Percentiles rank a stretch among this genome's conserved stretches.
phyloP scores from a whole-genome alignment of 176 grass and related monocot genomes.

The Oryza longistaminata region DNA sequence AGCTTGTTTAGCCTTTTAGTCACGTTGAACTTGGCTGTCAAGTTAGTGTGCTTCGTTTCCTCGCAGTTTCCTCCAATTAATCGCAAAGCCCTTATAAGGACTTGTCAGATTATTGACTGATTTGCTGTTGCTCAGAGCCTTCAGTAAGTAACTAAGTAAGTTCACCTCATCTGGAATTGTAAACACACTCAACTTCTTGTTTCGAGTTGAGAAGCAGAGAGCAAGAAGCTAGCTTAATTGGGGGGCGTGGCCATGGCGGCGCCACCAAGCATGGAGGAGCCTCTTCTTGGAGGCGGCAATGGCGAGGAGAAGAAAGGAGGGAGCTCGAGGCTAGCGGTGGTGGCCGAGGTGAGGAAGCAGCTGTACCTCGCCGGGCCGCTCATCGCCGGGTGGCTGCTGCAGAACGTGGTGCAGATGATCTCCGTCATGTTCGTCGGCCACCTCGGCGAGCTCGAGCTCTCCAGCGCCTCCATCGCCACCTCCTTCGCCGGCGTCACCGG shows the following conservation, averaged over 20 bases:
- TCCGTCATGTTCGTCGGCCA: conserved; percentile 58
- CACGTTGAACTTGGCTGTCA: conserved; percentile 35
- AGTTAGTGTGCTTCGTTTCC: not conserved
- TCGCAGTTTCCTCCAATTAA: conserved; percentile 11
- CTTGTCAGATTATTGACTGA: not conserved
- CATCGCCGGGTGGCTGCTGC: conserved; percentile 40
- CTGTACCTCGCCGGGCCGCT: conserved; percentile 50
- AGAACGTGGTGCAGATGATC: conserved; percentile 57
- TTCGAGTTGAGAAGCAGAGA: not conserved
- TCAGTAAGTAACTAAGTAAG: too few species aligned
- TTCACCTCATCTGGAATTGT: not conserved
- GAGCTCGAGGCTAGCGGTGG: not conserved
- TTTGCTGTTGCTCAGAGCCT: not conserved
- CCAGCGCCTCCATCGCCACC: conserved; percentile 57
- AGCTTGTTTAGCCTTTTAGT: not conserved
- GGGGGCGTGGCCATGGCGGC: not conserved
- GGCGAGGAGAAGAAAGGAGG: conserved; percentile 20
- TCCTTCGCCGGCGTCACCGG: conserved; percentile 52
- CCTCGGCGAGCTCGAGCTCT: conserved; percentile 49
- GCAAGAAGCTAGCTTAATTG: not conserved
- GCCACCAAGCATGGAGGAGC: conserved; percentile 35
- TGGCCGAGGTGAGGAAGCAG: conserved; percentile 44
- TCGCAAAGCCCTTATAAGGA: conserved; percentile 2
- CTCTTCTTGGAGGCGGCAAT: conserved; percentile 35
- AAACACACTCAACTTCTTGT: not conserved